Evolutionary conservation across 2,329 filamentous ascomycete species (phyloP), one percentile per base, ranked within the genome.

Genomic region (Xylaria digitata): DNA sequence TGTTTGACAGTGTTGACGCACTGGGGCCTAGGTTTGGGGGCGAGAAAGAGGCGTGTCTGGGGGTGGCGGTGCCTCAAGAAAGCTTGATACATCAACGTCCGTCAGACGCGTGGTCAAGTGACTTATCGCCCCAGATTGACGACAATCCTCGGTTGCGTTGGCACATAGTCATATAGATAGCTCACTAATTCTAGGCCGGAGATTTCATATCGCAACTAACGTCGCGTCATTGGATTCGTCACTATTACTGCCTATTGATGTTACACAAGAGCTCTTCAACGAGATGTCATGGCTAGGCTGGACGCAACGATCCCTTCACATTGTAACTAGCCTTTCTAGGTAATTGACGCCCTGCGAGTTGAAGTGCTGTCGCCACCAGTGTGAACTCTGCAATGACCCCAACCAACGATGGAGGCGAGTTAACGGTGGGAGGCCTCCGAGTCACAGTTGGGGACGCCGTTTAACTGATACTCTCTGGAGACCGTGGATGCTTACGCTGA

Each of bases 1-100:
- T 54, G n/a, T 46, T 61, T 15, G 34, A 70, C 71, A 72, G 69
- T 74, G 67, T 59, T 42, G 43, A 55, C 40, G 59, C 66, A 72
- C 69, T 72, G 69, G 70, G 66, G 9, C 21, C 9, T 3, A 53
- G 19, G 6, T 63, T 30, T 57, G 62, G 26, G 21, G 49, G 26
- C 30, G 57, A 67, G 42, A 37, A 40, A 42, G 46, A 49, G 26
- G 26, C 56, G 63, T 54, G 53, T 54, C 65, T 69, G 68, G 72
- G 68, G 70, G 71, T 73, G 69, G 72, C 70, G 61, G 65, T 70
- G 69, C 61, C 48, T 32, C 5, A 5, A 23, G 32, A 13, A 32
- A 30, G 43, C 45, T 52, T 49, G 21, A 45, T 61, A 43, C 26
- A 7, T 58, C 26, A 37, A 57, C 37, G 8, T 57, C 32, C 42